Conservation (phyloP, 2,329 filamentous ascomycete species). For the Sarocladium kiliense region DNA sequence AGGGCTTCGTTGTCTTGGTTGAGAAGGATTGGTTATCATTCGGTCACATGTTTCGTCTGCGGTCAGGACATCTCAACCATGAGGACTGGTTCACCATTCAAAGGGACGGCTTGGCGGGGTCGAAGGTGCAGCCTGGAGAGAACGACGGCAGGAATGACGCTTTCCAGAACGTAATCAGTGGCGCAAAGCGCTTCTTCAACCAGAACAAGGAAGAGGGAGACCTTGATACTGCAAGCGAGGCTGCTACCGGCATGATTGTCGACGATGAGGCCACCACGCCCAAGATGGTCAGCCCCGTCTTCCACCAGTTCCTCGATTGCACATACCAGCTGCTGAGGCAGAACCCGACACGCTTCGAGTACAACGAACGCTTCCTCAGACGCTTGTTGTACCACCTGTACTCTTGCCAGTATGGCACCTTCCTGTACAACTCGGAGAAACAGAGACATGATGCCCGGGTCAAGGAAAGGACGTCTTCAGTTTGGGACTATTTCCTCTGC, state of each 20-base stretch:
- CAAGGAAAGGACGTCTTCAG: slow-evolving; percentile 70
- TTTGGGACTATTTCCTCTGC: slow-evolving; percentile 93
- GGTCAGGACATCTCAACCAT: slow-evolving; percentile 80
- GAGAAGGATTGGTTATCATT: slow-evolving; percentile 99
- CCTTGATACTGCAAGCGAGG: slow-evolving; percentile 44
- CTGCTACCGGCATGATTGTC: slow-evolving; percentile 32
- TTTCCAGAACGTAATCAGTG: slow-evolving; percentile 80
- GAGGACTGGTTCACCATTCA: slow-evolving; percentile 94
- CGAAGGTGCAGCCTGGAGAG: slow-evolving; percentile 56
- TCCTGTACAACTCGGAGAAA: slow-evolving; percentile 91
- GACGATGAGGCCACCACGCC: slow-evolving; percentile 67
- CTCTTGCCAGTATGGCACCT: slow-evolving; percentile 94
- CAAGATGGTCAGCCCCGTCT: slow-evolving; percentile 93
- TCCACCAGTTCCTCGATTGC: slow-evolving; percentile 95
- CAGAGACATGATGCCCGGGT: slow-evolving; percentile 69
- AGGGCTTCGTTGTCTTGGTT: slow-evolving; percentile 89
- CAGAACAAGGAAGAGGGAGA: slow-evolving; percentile 58
- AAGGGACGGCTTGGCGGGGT: slow-evolving; percentile 68
- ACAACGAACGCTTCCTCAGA: slow-evolving; percentile 88
- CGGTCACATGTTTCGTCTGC: slow-evolving; percentile 93
- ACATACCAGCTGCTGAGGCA: slow-evolving; percentile 87
- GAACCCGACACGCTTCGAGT: slow-evolving; percentile 85
- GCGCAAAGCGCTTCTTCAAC: slow-evolving; percentile 86
- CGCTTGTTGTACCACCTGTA: slow-evolving; percentile 90
- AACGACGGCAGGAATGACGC: slow-evolving; percentile 63